These are phyloP conservation scores for Ilyonectria destructans DNA, from an alignment of 2,329 filamentous ascomycete species.

Conservation along the genomic window DNA sequence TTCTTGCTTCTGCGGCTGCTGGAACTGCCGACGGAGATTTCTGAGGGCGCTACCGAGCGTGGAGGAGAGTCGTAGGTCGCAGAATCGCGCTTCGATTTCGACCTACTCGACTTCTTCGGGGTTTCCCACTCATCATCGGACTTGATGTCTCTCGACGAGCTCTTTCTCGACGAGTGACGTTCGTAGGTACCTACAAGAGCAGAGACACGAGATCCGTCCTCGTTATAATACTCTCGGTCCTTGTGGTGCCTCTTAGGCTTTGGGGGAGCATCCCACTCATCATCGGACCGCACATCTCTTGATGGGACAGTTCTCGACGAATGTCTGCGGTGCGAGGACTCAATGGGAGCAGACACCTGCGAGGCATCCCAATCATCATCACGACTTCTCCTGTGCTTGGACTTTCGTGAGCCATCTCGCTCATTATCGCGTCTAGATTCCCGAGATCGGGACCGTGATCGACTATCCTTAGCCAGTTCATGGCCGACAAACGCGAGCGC, in stretches of 20 bases:
- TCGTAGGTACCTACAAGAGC: slow-evolving; percentile 34
- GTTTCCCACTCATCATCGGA: slow-evolving; percentile 50
- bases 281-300: slow-evolving; percentile 42
- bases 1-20: slow-evolving; percentile 61
- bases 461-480: slow-evolving; percentile 9
- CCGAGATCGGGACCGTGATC: slow-evolving; percentile 23
- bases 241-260: slow-evolving; percentile 40
- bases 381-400: slow-evolving; percentile 1
- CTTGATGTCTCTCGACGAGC: slow-evolving; percentile 35
- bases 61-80: slow-evolving; percentile 51
- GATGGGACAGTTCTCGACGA: slow-evolving; percentile 38
- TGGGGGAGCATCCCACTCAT: slow-evolving; percentile 37
- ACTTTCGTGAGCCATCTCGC: slow-evolving; percentile 15
- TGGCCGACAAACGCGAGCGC: slow-evolving; percentile 30
- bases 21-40: slow-evolving; percentile 55
- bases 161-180: slow-evolving; percentile 10
- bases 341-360: slow-evolving; percentile 40
- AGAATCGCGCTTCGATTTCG: slow-evolving; percentile 54
- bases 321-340: slow-evolving; percentile 36
- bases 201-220: slow-evolving; percentile 34
- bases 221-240: slow-evolving; percentile 36
- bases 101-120: slow-evolving; percentile 53
- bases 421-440: slow-evolving; percentile 20
- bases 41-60: slow-evolving; percentile 55
- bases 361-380: slow-evolving; percentile 51